A percentile compares a stretch with the other conserved stretches of the same genome.
Evolutionary conservation across 2,329 filamentous ascomycete genomes (phyloP).

Genomic region (Polychaeton citri): DNA sequence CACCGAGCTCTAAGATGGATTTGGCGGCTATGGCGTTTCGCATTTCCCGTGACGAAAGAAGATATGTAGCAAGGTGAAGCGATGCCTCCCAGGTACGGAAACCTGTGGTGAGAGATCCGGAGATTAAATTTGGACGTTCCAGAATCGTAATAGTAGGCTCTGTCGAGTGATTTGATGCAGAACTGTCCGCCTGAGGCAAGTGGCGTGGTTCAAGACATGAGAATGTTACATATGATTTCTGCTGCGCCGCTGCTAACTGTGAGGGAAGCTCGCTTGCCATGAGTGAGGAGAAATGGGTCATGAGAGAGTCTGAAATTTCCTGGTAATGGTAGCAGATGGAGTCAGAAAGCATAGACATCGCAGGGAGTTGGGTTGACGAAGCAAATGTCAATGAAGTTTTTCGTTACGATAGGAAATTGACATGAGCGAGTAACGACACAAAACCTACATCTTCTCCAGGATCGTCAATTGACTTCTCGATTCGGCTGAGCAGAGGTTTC

Average conservation of each 20-base stretch:
- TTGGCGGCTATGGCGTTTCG: conserved; percentile 34
- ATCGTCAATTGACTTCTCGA: conserved; percentile 64
- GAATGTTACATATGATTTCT: conserved; percentile 66
- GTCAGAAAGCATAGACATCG: conserved; percentile 16
- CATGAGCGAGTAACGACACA: not conserved
- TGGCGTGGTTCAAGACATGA: too few species aligned
- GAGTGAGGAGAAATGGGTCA: conserved; percentile 52
- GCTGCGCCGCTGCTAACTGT: conserved; percentile 53
- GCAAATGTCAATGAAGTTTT: conserved; percentile 8
- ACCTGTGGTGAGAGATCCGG: conserved; percentile 60
- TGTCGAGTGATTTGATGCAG: conserved; percentile 4
- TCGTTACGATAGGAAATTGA: not conserved
- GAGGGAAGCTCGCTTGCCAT: conserved; percentile 51
- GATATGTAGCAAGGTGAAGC: conserved; percentile 57
- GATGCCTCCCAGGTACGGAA: conserved; percentile 72
- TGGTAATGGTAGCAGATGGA: conserved; percentile 26
- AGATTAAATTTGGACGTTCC: conserved; percentile 56
- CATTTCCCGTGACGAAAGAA: conserved; percentile 32
- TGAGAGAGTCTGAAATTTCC: conserved; percentile 74
- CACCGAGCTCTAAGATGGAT: conserved; percentile 57
- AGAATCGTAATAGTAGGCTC: conserved; percentile 44
- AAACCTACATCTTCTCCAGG: conserved; percentile 75
- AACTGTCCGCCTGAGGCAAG: conserved; percentile 7
- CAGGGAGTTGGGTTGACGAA: too few species aligned
- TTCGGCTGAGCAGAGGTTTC: conserved; percentile 55